Evolutionary conservation across 306 rosid genomes (phyloP).

Genomic region (Medicago ruthenica): DNA sequence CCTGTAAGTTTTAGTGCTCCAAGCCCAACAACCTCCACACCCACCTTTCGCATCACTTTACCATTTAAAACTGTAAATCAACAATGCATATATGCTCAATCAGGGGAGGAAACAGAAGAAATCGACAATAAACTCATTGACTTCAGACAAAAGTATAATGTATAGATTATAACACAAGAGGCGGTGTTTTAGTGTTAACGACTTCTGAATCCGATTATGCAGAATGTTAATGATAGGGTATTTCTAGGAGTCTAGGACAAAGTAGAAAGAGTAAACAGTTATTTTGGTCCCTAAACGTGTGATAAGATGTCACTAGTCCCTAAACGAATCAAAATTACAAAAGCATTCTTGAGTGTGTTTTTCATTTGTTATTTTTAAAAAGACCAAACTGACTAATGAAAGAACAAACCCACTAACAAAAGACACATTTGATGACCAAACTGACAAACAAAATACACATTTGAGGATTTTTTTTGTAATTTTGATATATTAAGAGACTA

Average conservation of each 20-base stretch:
- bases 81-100: conserved; percentile 29
- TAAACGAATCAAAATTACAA: neutral
- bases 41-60: conserved; percentile 87
- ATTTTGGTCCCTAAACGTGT: neutral
- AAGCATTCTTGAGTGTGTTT: neutral
- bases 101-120: conserved; percentile 3
- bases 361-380: neutral
- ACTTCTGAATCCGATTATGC: conserved; percentile 10
- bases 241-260: neutral
- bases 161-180: conserved; percentile 16
- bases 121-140: conserved; percentile 20
- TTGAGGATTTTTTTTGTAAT: neutral
- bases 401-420: neutral
- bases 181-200: conserved; percentile 18
- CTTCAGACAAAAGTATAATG: conserved; percentile 26
- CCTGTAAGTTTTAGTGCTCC: conserved; percentile 94
- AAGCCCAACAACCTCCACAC: conserved; percentile 87
- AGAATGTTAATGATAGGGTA: conserved; percentile 13
- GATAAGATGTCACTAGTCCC: neutral
- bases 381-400: neutral
- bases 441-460: neutral
- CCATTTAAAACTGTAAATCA: conserved; percentile 75
- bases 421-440: neutral
- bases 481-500: neutral
- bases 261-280: neutral